These are phyloP conservation scores for Capronia coronata DNA, from an alignment of 2,329 filamentous ascomycete species.

Conservation along the genomic window DNA sequence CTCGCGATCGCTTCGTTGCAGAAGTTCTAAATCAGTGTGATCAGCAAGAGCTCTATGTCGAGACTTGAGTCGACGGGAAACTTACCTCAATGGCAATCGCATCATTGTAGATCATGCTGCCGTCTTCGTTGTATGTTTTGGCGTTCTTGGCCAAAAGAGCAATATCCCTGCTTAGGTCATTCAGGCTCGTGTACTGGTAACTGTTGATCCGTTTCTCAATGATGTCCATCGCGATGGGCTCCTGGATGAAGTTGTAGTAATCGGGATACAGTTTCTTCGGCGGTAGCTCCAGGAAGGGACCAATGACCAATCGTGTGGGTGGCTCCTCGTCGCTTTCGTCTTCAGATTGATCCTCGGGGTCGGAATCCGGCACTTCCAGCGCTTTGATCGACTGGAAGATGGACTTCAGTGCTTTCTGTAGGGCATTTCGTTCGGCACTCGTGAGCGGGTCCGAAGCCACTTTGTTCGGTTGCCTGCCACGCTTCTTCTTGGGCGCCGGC, in stretches of 20 bases:
- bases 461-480: slow-evolving; percentile 65
- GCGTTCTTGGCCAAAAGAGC: slow-evolving; percentile 82
- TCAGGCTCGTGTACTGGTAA: slow-evolving; percentile 78
- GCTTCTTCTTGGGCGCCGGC: slow-evolving; percentile 69
- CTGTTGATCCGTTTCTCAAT: slow-evolving; percentile 94
- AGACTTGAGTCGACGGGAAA: background rate
- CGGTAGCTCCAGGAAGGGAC: slow-evolving; percentile 86
- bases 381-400: slow-evolving; percentile 76
- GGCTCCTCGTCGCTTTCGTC: slow-evolving; percentile 48
- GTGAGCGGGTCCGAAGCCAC: slow-evolving; percentile 55
- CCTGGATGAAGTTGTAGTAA: slow-evolving; percentile 89
- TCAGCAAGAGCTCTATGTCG: slow-evolving; percentile 8
- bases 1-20: slow-evolving; percentile 29
- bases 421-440: slow-evolving; percentile 62
- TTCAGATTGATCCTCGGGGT: slow-evolving; percentile 48
- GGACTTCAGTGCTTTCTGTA: slow-evolving; percentile 71
- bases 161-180: slow-evolving; percentile 76
- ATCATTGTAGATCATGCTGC: slow-evolving; percentile 84
- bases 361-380: slow-evolving; percentile 64
- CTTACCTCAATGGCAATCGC: slow-evolving; percentile 83
- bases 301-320: slow-evolving; percentile 73
- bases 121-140: slow-evolving; percentile 93
- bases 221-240: slow-evolving; percentile 91
- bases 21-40: slow-evolving; percentile 17
- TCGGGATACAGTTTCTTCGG: slow-evolving; percentile 85